Percentiles rank a stretch among this genome's conserved stretches.
Conservation (phyloP, 345 rosid species). For the Streptanthus diversifolius region DNA sequence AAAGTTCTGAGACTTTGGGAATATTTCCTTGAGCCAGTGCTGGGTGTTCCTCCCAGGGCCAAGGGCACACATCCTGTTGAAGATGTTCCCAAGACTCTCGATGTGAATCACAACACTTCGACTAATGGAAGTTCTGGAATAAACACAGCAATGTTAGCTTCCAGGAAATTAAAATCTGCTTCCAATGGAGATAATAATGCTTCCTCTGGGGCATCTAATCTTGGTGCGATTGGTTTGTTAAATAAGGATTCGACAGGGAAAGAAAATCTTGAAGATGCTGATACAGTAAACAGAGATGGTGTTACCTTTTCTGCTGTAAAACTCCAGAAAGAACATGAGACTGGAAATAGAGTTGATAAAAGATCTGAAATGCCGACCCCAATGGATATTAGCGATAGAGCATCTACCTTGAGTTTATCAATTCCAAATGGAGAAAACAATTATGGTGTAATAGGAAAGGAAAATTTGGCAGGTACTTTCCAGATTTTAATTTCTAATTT, state of each 20-base stretch:
- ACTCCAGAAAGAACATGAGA: conserved; percentile 48
- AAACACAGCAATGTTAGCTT: conserved; percentile 34
- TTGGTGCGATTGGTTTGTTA: conserved; percentile 38
- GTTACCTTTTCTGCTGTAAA: conserved; percentile 17
- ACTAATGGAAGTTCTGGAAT: conserved; percentile 47
- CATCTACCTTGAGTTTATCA: conserved; percentile 35
- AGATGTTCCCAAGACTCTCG: conserved; percentile 32
- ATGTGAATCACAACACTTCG: conserved; percentile 35
- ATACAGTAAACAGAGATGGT: conserved; percentile 40
- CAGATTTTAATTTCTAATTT: not conserved
- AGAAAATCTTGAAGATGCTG: conserved; percentile 36
- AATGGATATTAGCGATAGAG: conserved; percentile 34
- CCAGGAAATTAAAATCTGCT: conserved; percentile 42
- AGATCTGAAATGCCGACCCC: conserved; percentile 28
- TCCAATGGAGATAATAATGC: conserved; percentile 48
- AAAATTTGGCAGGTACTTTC: conserved; percentile 46
- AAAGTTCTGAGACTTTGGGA: conserved; percentile 93
- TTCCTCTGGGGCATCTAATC: conserved; percentile 37
- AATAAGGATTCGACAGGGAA: conserved; percentile 47
- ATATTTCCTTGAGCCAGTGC: conserved; percentile 69
- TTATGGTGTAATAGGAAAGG: conserved; percentile 36
- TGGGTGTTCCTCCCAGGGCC: conserved; percentile 58
- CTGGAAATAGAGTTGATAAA: conserved; percentile 40
- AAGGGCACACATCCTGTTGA: conserved; percentile 43
- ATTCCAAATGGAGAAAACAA: conserved; percentile 43